Base-by-base conservation (phyloP, 208 protist genomes). In the Trypanosoma caninum region DNA sequence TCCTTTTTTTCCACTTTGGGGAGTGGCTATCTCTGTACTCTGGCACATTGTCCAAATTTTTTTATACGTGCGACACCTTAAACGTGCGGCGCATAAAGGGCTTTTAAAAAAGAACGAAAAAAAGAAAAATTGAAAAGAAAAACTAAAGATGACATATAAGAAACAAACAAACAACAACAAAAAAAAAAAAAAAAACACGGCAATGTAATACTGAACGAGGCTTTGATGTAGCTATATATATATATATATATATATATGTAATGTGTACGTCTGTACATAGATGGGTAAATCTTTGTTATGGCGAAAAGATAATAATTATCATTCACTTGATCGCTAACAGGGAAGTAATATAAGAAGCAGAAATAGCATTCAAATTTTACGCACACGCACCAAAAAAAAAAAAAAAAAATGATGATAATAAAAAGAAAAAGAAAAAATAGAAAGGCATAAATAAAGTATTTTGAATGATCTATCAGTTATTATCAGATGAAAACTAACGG, bases 41-140 rank as follows among this genome's bases (percentile, higher is more conserved):
- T 69, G 89, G 37, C 90, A 96, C 65, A 48, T 85, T 42, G 55
- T 3, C 34, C 87, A 94, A 69, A 66, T 94, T 40, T 31, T 87
- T 18, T 46, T 45, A 0, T 91, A 94, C 55, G 40, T 92, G n/a
- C 9, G 55, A 11, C 33, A 69, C 23, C 77, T 93, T n/a, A 3
- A 72, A 45, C 25, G 37, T 28, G 2, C 1, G 8, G 6, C 1
- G 25, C 9, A 18, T 6, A 31, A 18, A 44, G 8, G 31, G 42
- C 41, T 37, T 9, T 33, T 14, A 20, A 66, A 56, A 54, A 6
- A 18, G 10, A 63, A 71, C 10, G 23, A 7, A 10, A 38, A 14
- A 13, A 7, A 13, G 7, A 7, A 38, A 38, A 13, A 38, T 13
- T 14, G 34, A 25, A 30, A 22, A 7, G 22, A 38, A 14, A 13